phyloP scores from a whole-genome alignment of 495 filamentous ascomycete genomes.

The Trichocladium antarcticum region DNA sequence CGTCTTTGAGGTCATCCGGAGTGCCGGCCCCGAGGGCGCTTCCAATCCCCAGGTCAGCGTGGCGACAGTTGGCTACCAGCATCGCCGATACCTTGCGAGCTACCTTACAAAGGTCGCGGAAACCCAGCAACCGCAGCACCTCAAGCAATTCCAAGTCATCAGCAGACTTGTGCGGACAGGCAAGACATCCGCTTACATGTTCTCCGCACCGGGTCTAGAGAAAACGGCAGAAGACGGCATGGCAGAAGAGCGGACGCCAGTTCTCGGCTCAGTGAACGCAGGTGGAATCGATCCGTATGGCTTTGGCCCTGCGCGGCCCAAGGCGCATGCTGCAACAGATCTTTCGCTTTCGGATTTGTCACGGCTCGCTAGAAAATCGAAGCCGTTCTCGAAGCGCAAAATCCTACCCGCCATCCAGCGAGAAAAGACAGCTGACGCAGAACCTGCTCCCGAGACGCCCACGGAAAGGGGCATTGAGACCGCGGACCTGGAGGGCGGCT shows the following conservation, averaged over 20 bases:
- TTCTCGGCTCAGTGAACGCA: not conserved
- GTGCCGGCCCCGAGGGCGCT: constrained; percentile 30
- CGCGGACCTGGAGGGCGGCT: not conserved
- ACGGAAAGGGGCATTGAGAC: not conserved
- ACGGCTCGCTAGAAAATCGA: constrained; percentile 11
- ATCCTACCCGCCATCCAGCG: constrained; percentile 11
- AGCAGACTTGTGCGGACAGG: constrained; percentile 32
- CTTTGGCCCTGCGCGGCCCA: constrained; percentile 19
- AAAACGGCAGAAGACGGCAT: not conserved
- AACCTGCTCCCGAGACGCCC: not conserved
- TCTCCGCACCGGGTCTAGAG: constrained; percentile 19
- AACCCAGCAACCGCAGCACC: constrained; percentile 34
- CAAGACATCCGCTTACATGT: constrained; percentile 39
- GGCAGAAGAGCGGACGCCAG: not conserved
- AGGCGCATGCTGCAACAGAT: constrained; percentile 11
- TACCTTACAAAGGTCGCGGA: constrained; percentile 31
- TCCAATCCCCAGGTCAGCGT: constrained; percentile 35
- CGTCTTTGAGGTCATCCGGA: constrained; percentile 35
- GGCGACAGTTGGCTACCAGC: constrained; percentile 33
- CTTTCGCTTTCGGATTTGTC: constrained; percentile 18
- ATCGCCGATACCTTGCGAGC: constrained; percentile 36
- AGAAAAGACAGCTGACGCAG: not conserved
- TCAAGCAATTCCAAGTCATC: constrained; percentile 33
- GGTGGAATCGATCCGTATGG: constrained; percentile 12
- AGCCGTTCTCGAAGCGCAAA: constrained; percentile 18